Evolutionary conservation across 352 stramenopile species (phyloP).

Genomic region (Phytophthora meadii): DNA sequence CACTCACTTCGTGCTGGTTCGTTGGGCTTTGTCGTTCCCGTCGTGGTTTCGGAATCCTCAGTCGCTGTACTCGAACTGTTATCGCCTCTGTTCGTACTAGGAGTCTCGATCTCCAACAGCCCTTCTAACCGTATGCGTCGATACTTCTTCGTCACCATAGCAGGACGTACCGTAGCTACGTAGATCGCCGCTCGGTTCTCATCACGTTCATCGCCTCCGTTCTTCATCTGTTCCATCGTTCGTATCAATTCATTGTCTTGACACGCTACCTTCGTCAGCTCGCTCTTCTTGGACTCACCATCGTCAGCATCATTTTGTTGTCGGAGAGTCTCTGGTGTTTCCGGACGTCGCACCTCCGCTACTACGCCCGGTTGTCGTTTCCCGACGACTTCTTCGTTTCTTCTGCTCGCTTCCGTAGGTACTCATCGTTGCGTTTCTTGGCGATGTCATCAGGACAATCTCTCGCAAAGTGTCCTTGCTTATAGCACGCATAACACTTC

Average conservation of each 20-base stretch:
- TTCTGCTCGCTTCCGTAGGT: not conserved
- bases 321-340: not conserved
- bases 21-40: no score
- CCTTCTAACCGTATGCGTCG: no score
- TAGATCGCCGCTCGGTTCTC: not conserved
- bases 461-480: slow-evolving; percentile 3
- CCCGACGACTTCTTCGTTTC: not conserved
- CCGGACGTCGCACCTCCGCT: not conserved
- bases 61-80: no score
- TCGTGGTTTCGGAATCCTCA: no score
- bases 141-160: not conserved
- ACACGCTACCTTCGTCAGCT: not conserved
- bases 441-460: not conserved
- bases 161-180: slow-evolving; percentile 1
- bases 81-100: no score
- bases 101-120: no score
- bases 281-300: no score
- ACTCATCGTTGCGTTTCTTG: not conserved
- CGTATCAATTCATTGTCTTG: not conserved
- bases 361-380: not conserved
- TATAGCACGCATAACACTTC: no score
- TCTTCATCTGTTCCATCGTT: not conserved
- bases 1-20: no score
- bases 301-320: not conserved
- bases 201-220: not conserved